Base-by-base conservation (phyloP, 139 green algal genomes). In the Coccomyxa sp. region DNA sequence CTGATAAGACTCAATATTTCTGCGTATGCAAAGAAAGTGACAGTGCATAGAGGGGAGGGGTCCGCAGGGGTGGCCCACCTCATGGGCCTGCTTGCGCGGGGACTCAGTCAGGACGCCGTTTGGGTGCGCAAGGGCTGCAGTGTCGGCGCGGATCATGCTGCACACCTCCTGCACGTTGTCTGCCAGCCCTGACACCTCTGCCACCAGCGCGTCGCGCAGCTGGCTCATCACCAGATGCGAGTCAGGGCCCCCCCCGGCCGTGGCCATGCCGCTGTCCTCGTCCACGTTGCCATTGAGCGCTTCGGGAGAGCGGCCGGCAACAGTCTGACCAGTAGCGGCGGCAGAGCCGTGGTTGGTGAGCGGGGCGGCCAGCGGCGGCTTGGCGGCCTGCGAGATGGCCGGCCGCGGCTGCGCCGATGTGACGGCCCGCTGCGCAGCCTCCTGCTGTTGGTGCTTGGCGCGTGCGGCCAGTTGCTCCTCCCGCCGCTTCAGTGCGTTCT, bases 401-500 rank as follows among this genome's bases (percentile, higher is more conserved):
- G 79, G 45, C 9, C 71, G 58, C 27, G 57, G 57, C n/a, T 71
- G 63, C 4, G 18, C 63, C 63, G 63, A 9, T 1, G 4, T 71
- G 58, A 75, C 82, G 25, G 67, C 74, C 31, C 77, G 82, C n/a
- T 78, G 76, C 59, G 23, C 27, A 30, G 57, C 21, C 57, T 67
- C 58, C 17, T 28, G 30, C 77, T 81, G 77, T 17, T 13, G 31
- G 4, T n/a, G 57, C 57, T 32, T 28, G 18, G 58, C 79, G 59
- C 30, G 32, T 15, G 27, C 30, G 9, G 77, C 11, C 21, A 58
- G 25, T 14, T 51, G 21, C 21, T 45, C 58, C n/a, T 71, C 51
- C 17, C 21, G 71, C 57, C 57, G 57, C 23, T 58, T 76, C 66
- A 95, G 85, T 12, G 87, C 85, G n/a, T 76, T 71, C 81, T 95